Evolutionary conservation across 176 grass and related monocot genomes (phyloP).

Genomic region (Secale cereale): DNA sequence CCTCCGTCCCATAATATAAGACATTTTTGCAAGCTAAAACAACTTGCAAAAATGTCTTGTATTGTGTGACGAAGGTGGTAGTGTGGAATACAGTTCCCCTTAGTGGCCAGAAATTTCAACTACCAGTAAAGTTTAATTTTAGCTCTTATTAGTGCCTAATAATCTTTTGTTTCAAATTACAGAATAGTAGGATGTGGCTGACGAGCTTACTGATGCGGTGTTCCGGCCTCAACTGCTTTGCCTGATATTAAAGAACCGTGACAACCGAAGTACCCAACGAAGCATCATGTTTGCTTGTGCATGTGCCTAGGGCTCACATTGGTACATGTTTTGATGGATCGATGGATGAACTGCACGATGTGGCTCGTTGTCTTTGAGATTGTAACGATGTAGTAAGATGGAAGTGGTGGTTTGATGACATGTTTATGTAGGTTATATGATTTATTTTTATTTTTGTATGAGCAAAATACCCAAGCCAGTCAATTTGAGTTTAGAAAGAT

Average conservation of each 20-base stretch:
- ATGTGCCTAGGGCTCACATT: neutral
- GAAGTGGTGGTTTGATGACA: no score
- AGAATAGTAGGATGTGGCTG: neutral
- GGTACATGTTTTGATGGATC: neutral
- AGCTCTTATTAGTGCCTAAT: neutral
- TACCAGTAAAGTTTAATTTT: neutral
- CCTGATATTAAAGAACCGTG: neutral
- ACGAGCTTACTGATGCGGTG: neutral
- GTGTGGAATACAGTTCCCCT: neutral
- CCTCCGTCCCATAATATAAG: no score
- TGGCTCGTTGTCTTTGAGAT: neutral
- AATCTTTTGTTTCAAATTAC: neutral
- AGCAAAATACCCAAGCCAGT: neutral
- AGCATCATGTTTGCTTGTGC: no score
- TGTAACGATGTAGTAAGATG: no score
- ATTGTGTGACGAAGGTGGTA: no score
- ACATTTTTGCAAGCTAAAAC: no score
- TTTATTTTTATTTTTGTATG: neutral
- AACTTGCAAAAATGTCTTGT: no score
- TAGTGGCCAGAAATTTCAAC: no score
- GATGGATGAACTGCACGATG: neutral
- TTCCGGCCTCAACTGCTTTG: neutral
- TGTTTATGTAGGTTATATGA: neutral
- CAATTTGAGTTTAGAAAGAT: neutral
- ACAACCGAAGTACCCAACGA: neutral